Evolutionary conservation across 2,329 filamentous ascomycete species (phyloP), one percentile per base, ranked within the genome.

Genomic region (Fusarium gaditjirri): DNA sequence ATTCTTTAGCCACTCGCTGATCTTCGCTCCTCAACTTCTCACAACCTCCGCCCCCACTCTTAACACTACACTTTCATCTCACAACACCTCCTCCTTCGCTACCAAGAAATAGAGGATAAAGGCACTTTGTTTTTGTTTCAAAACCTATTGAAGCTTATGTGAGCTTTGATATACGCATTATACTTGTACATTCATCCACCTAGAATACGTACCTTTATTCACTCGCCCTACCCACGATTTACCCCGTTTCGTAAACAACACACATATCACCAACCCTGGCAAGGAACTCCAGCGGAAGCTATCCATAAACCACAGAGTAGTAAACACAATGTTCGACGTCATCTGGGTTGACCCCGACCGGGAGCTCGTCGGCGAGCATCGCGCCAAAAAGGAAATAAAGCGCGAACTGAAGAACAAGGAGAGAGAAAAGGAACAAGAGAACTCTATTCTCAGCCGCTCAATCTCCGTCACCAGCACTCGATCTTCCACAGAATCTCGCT

Each of bases 261-360:
- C 42, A 13, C 17, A n/a, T 27, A 17, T 33, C n/a, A 29, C 31
- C 38, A 3, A 13, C 11, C 27, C 21, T 23, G 3, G 12, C 14
- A 25, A 19, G 8, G 27, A 39, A 12, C 10, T 16, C 8, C 23
- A n/a, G 17, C 23, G 33, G 16, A 17, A 25, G 25, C 25, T 5
- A 16, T 3, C n/a, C 17, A n/a, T 27, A 44, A 27, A 27, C 1
- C 23, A 27, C 3, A 53, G 25, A 27, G 23, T 19, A 6, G 25
- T 10, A n/a, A 52, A 36, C 73, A 78, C 62, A 47, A 90, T 90
- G 88, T 90, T 88, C 76, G 87, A 89, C 76, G 85, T 90, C 36
- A 80, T 88, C 50, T 90, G 88, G 88, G 87, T 86, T 8, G 88
- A 89, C 62, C 86, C 85, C 27, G 81, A 86, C 54, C 81, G 83